Conservation (phyloP, 495 filamentous ascomycete species). For the Paragyromitra xinjiangensis region DNA sequence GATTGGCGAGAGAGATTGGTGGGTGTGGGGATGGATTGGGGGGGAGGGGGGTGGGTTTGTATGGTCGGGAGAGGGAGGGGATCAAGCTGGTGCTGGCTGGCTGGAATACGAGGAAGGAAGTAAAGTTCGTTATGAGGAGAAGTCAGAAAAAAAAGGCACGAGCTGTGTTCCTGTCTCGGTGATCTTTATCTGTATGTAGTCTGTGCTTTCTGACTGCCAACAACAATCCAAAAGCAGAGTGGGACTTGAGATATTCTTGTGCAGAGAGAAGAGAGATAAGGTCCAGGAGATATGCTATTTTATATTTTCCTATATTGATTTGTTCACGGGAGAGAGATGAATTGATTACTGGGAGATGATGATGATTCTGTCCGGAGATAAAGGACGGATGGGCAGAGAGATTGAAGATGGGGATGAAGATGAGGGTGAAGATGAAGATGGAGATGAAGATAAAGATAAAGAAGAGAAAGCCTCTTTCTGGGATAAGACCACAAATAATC, state of each 20-base stretch:
- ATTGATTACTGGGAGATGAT: background rate
- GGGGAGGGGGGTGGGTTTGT: background rate
- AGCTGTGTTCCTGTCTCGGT: conserved; percentile 28
- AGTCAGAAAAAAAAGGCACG: conserved; percentile 14
- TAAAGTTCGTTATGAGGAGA: conserved; percentile 14
- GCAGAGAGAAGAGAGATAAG: conserved; percentile 31
- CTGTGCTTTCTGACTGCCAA: conserved; percentile 33
- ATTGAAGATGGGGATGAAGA: conserved; percentile 4
- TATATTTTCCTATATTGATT: conserved; percentile 22
- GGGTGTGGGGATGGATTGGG: background rate
- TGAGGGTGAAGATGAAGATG: background rate
- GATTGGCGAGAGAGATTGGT: conserved; percentile 27
- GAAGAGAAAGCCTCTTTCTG: background rate
- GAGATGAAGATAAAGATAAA: background rate
- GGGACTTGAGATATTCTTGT: conserved; percentile 12
- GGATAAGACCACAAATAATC: background rate
- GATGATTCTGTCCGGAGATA: conserved; percentile 1
- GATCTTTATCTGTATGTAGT: conserved; percentile 21
- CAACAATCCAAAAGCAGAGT: conserved; percentile 40
- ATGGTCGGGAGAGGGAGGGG: conserved; percentile 3
- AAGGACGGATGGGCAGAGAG: background rate
- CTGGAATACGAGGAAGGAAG: background rate
- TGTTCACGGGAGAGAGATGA: background rate
- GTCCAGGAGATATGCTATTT: conserved; percentile 18
- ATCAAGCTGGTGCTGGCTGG: background rate